These are phyloP conservation scores for Jamesozyma piceae DNA, from an alignment of 805 yeast genomes.

Conservation along the genomic window DNA sequence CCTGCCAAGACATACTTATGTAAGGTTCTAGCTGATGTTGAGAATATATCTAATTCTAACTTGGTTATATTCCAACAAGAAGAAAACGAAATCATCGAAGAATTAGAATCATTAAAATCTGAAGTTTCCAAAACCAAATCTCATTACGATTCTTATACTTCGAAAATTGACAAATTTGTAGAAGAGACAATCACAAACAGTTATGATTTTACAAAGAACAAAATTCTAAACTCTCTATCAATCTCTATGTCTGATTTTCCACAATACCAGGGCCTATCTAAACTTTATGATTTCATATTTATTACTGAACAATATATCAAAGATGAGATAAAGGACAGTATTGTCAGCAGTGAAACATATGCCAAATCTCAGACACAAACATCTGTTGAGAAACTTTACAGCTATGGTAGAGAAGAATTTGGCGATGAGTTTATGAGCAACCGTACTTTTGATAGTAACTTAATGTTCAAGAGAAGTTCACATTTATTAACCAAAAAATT, in stretches of 20 bases:
- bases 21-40: constrained; percentile 61
- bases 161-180: constrained; percentile 49
- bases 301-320: constrained; percentile 62
- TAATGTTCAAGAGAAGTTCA: constrained; percentile 73
- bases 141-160: constrained; percentile 46
- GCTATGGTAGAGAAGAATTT: constrained; percentile 52
- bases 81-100: constrained; percentile 36
- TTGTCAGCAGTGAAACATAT: constrained; percentile 52
- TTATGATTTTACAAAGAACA: constrained; percentile 50
- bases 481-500: constrained; percentile 55
- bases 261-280: constrained; percentile 50
- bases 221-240: constrained; percentile 43
- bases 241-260: constrained; percentile 32
- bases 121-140: constrained; percentile 45
- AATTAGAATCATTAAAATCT: constrained; percentile 54
- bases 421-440: constrained; percentile 52
- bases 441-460: constrained; percentile 54
- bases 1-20: constrained; percentile 86
- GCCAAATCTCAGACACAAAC: constrained; percentile 54
- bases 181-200: constrained; percentile 51
- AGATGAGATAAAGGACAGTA: constrained; percentile 53
- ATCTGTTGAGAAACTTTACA: constrained; percentile 54
- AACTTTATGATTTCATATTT: constrained; percentile 58
- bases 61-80: constrained; percentile 44
- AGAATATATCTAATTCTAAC: constrained; percentile 52